Percentiles rank a stretch among this genome's conserved stretches.
These are phyloP conservation scores for Sporothrix phasma DNA, from an alignment of 2,329 filamentous ascomycete species.

Conservation along the genomic window DNA sequence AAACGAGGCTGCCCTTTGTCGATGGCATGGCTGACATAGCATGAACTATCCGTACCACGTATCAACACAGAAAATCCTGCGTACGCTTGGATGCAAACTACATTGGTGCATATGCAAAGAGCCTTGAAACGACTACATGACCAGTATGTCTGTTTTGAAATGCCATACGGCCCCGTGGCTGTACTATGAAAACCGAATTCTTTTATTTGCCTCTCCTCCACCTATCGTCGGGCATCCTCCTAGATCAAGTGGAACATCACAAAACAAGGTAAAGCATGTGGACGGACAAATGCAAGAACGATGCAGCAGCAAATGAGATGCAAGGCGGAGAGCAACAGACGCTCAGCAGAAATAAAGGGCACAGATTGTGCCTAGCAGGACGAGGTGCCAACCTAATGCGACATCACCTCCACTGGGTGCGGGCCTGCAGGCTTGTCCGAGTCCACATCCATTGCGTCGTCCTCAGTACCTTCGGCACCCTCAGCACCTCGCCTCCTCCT, in stretches of 20 bases:
- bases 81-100: too few relatives aligned
- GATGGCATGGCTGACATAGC: too few relatives aligned
- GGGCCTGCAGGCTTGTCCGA: conserved; percentile 21
- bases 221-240: not conserved
- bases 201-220: not conserved
- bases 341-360: not conserved
- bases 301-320: not conserved
- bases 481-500: conserved; percentile 23
- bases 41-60: too few relatives aligned
- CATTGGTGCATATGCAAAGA: not conserved
- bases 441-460: conserved; percentile 31
- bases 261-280: not conserved
- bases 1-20: too few relatives aligned
- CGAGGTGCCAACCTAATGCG: conserved; percentile 17
- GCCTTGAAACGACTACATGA: not conserved
- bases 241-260: not conserved
- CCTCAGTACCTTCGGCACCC: conserved; percentile 19
- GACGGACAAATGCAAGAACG: not conserved
- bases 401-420: conserved; percentile 23
- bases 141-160: not conserved
- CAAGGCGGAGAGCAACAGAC: not conserved
- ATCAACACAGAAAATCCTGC: too few relatives aligned
- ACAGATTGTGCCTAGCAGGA: not conserved
- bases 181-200: not conserved
- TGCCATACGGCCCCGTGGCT: not conserved